Conservation (phyloP, 768 basidiomycete genomes). For the Pulveroboletus sp. region DNA sequence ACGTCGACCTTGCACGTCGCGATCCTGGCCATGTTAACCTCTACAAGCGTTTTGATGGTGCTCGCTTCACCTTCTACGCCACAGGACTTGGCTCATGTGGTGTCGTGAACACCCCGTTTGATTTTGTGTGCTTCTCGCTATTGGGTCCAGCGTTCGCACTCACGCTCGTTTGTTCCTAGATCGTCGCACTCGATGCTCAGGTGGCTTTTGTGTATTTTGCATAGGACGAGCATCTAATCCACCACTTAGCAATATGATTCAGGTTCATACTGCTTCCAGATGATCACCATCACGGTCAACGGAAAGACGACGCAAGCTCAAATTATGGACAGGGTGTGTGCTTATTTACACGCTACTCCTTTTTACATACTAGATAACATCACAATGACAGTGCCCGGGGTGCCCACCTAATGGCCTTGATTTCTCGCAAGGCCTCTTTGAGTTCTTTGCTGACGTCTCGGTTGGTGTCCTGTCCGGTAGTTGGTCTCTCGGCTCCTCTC, state of each 20-base stretch:
- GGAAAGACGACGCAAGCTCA: slow-evolving; percentile 56
- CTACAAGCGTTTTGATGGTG: slow-evolving; percentile 18
- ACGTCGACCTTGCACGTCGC: slow-evolving; percentile 22
- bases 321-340: slow-evolving; percentile 55
- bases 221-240: slow-evolving; percentile 1
- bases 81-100: slow-evolving; percentile 45
- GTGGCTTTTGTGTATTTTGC: slow-evolving; percentile 11
- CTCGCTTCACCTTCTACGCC: slow-evolving; percentile 36
- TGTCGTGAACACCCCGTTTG: slow-evolving; percentile 19
- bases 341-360: not conserved
- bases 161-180: slow-evolving; percentile 30
- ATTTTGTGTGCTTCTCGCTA: slow-evolving; percentile 30
- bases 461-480: slow-evolving; percentile 54
- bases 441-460: slow-evolving; percentile 45
- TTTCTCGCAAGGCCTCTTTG: slow-evolving; percentile 62
- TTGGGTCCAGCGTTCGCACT: not conserved
- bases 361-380: not conserved
- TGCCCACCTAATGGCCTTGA: slow-evolving; percentile 67
- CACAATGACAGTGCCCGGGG: slow-evolving; percentile 49
- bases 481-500: slow-evolving; percentile 44
- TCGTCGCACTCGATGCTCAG: slow-evolving; percentile 44
- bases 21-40: slow-evolving; percentile 21
- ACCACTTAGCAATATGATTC: slow-evolving; percentile 48
- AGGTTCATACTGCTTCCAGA: slow-evolving; percentile 53
- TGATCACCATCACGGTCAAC: slow-evolving; percentile 54